Evolutionary conservation across 2,329 filamentous ascomycete species (phyloP).

Genomic region (Biscogniauxia mediterranea): DNA sequence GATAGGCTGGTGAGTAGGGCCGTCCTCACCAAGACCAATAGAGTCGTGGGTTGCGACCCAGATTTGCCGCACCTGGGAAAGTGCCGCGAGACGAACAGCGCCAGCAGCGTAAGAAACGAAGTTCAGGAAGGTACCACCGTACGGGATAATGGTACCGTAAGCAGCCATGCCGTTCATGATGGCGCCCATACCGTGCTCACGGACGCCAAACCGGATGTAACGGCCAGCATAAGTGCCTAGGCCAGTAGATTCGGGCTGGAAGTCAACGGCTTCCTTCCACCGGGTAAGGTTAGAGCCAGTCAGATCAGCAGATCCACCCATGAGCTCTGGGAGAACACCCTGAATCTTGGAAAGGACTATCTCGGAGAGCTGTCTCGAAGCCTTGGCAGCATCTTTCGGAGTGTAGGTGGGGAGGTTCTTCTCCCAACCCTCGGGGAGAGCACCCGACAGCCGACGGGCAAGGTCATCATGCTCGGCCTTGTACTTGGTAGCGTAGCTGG

Average conservation of each 20-base stretch:
- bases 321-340: constrained; percentile 77
- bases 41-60: constrained; percentile 99
- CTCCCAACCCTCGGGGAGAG: constrained; percentile 95
- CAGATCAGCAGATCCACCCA: constrained; percentile 96
- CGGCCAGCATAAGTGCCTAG: constrained; percentile 89
- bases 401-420: constrained; percentile 91
- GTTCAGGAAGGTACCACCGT: constrained; percentile 96
- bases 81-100: constrained; percentile 87
- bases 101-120: constrained; percentile 98
- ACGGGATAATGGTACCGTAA: constrained; percentile 93
- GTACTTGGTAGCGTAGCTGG: constrained; percentile 80
- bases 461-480: constrained; percentile 79
- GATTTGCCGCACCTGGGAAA: constrained; percentile 88
- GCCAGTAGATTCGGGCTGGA: constrained; percentile 84
- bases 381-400: constrained; percentile 76
- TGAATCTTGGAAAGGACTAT: constrained; percentile 87
- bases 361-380: constrained; percentile 96
- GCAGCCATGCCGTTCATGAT: constrained; percentile 94
- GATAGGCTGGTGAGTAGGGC: constrained; percentile 97
- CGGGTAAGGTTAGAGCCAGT: constrained; percentile 98
- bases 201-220: constrained; percentile 89
- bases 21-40: constrained; percentile 97
- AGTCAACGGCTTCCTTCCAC: constrained; percentile 96
- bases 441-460: constrained; percentile 71
- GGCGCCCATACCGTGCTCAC: constrained; percentile 88